Conservation (phyloP, 768 basidiomycete species). For the Boletus subparvulus region DNA sequence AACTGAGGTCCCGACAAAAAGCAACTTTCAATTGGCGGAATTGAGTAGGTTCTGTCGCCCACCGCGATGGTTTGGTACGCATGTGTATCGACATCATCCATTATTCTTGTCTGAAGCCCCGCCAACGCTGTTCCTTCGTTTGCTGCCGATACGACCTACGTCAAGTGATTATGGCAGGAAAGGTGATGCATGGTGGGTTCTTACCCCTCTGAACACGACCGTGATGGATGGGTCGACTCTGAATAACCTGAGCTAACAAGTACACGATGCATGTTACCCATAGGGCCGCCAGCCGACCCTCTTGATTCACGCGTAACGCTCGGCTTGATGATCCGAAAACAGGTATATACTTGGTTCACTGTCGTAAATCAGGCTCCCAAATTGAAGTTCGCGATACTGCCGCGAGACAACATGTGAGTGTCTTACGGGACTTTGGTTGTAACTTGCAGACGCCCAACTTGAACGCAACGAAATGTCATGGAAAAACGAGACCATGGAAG, state of each 20-base stretch:
- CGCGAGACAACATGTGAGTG: constrained; percentile 1
- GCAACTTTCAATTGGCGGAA: background rate
- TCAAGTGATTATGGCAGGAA: background rate
- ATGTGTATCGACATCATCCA: background rate
- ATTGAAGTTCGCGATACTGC: background rate
- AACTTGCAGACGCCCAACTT: background rate
- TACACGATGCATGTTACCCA: no score
- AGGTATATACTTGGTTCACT: background rate
- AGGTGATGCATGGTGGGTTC: background rate
- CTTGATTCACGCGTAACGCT: constrained; percentile 4
- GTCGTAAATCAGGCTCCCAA: constrained; percentile 2
- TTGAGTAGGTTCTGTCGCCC: background rate
- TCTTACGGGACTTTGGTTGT: background rate
- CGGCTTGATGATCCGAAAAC: background rate
- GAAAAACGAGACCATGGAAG: no score
- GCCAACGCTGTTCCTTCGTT: background rate
- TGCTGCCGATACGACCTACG: no score
- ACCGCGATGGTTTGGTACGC: background rate
- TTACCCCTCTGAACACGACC: background rate
- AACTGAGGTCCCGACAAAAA: constrained; percentile 13
- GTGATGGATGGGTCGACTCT: background rate
- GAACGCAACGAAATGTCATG: background rate
- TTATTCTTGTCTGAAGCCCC: background rate
- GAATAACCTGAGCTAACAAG: background rate
- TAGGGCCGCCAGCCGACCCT: background rate